A percentile compares a stretch with the other conserved stretches of the same genome.
These are phyloP conservation scores for Huntiella bhutanensis DNA, from an alignment of 2,329 filamentous ascomycete species.

Conservation along the genomic window DNA sequence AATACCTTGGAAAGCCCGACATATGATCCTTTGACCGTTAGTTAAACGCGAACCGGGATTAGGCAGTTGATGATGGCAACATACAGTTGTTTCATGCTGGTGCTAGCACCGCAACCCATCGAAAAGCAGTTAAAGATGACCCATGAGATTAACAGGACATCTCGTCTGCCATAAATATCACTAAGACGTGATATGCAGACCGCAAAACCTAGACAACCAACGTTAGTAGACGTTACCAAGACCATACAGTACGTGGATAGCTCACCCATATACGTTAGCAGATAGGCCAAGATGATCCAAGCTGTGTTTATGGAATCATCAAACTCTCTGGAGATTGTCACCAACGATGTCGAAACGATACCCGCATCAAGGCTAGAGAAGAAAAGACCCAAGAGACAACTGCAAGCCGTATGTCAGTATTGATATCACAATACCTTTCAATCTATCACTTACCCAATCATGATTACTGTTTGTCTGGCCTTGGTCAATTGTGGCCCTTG, in stretches of 20 bases:
- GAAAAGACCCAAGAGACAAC: conserved; percentile 28
- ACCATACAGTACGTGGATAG: background rate
- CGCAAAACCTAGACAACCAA: conserved; percentile 26
- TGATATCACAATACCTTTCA: background rate
- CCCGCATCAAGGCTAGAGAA: conserved; percentile 39
- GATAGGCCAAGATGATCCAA: conserved; percentile 37
- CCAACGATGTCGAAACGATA: conserved; percentile 37
- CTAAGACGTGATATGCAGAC: conserved; percentile 39
- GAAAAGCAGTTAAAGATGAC: conserved; percentile 36
- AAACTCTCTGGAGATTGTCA: conserved; percentile 35
- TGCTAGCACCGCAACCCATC: conserved; percentile 31
- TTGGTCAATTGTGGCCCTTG: conserved; percentile 8
- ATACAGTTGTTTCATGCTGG: conserved; percentile 32
- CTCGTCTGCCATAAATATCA: conserved; percentile 37
- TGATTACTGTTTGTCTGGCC: conserved; percentile 10
- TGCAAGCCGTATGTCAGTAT: conserved; percentile 12
- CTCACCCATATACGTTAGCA: conserved; percentile 36
- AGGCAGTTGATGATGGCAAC: conserved; percentile 11
- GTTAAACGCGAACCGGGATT: background rate
- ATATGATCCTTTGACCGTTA: conserved; percentile 29
- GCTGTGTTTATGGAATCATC: conserved; percentile 31
- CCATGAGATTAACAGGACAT: conserved; percentile 32
- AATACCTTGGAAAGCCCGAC: conserved; percentile 38
- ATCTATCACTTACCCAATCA: conserved; percentile 10
- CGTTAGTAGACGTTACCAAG: background rate